A percentile compares a stretch with the other conserved stretches of the same genome.
phyloP scores from a whole-genome alignment of 1,284 basidiomycete species.

The Ganoderma meredithae region DNA sequence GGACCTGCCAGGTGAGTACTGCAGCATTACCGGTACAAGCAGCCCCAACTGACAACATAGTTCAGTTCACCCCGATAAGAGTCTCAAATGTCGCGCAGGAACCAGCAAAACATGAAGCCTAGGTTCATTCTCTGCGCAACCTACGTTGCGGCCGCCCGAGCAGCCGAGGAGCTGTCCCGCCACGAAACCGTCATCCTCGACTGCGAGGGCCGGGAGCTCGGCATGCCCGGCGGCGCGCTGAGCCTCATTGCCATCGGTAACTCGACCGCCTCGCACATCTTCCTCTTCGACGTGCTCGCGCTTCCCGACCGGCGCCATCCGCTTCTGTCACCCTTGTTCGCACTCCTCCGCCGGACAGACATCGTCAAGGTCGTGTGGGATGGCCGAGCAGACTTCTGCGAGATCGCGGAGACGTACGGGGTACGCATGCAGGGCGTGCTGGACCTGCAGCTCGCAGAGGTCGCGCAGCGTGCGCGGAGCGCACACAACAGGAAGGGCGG shows the following conservation, averaged over 20 bases:
- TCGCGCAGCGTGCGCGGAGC: slow-evolving; percentile 40
- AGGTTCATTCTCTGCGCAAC: slow-evolving; percentile 9
- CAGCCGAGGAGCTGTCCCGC: slow-evolving; percentile 26
- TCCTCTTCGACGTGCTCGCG: slow-evolving; percentile 50
- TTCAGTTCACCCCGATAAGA: not conserved
- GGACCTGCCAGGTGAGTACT: not conserved
- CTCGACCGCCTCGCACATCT: slow-evolving; percentile 46
- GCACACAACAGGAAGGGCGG: slow-evolving; percentile 38
- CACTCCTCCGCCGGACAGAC: slow-evolving; percentile 39
- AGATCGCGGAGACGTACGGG: slow-evolving; percentile 43
- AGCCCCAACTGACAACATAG: not conserved
- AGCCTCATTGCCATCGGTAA: slow-evolving; percentile 53
- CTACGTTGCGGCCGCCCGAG: slow-evolving; percentile 15
- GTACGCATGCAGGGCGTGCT: slow-evolving; percentile 44
- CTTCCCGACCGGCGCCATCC: slow-evolving; percentile 25
- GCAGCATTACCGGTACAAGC: not conserved
- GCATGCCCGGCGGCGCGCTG: slow-evolving; percentile 45
- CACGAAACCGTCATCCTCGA: slow-evolving; percentile 37
- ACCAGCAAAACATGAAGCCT: not conserved
- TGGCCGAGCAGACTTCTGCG: slow-evolving; percentile 51
- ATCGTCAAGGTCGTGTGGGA: slow-evolving; percentile 55
- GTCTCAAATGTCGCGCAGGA: not conserved
- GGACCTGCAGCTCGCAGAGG: slow-evolving; percentile 50
- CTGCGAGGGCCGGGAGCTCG: slow-evolving; percentile 48
- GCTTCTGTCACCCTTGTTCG: slow-evolving; percentile 37